phyloP scores from a whole-genome alignment of 306 rosid species.

The Mimosa pudica region DNA sequence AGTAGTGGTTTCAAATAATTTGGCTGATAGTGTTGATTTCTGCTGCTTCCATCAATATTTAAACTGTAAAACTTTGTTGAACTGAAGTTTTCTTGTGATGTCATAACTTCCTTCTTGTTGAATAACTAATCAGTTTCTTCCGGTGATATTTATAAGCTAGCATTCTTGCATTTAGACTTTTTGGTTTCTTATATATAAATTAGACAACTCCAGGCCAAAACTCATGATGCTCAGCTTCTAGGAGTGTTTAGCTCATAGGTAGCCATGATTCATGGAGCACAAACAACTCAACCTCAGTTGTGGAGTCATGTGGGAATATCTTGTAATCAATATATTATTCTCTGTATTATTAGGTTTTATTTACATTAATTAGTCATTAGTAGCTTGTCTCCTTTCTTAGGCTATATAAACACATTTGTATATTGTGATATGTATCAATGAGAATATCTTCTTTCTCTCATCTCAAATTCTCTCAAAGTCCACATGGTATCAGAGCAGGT shows the following conservation, averaged over 20 bases:
- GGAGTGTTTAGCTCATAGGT: neutral
- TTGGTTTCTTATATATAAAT: neutral
- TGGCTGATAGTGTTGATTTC: neutral
- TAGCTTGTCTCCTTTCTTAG: too few relatives aligned
- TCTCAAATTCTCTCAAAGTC: too few relatives aligned
- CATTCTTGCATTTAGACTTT: neutral
- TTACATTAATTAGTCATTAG: too few relatives aligned
- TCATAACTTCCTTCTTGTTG: neutral
- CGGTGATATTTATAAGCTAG: neutral
- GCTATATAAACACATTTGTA: too few relatives aligned
- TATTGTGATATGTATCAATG: too few relatives aligned
- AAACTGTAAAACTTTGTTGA: neutral
- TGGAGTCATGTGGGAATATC: too few relatives aligned
- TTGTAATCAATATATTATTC: too few relatives aligned
- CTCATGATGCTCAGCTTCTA: neutral
- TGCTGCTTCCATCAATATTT: neutral
- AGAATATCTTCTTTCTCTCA: too few relatives aligned
- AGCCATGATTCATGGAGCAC: neutral
- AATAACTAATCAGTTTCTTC: neutral
- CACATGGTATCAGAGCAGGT: too few relatives aligned
- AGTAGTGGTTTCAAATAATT: neutral
- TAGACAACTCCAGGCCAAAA: neutral
- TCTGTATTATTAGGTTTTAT: too few relatives aligned
- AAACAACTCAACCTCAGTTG: neutral
- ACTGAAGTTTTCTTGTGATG: neutral